These are phyloP conservation scores for Wallacemonas sp. DNA, from an alignment of 208 protist genomes.

Conservation along the genomic window DNA sequence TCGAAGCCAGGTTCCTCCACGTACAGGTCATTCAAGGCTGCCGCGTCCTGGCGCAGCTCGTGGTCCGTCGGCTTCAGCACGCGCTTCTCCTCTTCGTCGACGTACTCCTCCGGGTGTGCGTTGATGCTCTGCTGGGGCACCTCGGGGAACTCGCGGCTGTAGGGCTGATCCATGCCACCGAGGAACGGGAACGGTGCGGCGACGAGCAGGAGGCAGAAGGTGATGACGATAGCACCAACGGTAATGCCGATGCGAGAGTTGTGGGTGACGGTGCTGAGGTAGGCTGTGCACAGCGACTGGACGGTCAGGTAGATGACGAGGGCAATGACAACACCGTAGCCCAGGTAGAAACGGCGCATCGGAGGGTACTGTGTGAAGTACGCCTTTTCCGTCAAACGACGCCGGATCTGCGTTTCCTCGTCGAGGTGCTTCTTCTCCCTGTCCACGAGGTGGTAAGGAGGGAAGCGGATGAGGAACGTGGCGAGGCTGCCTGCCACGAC, in stretches of 20 bases:
- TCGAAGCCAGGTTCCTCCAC: background rate
- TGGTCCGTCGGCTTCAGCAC: constrained; percentile 13
- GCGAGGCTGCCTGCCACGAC: constrained; percentile 30
- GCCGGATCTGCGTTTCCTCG: constrained; percentile 29
- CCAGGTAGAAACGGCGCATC: constrained; percentile 44
- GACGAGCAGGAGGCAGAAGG: constrained; percentile 25
- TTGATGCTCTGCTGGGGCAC: background rate
- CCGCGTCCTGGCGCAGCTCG: constrained; percentile 19
- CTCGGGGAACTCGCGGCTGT: constrained; percentile 28
- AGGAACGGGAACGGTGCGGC: constrained; percentile 44
- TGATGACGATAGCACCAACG: constrained; percentile 36
- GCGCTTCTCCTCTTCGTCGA: constrained; percentile 16
- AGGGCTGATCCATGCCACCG: constrained; percentile 40
- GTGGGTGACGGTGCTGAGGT: constrained; percentile 31
- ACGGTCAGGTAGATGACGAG: constrained; percentile 50
- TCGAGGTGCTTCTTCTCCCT: constrained; percentile 29
- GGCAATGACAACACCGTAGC: constrained; percentile 35
- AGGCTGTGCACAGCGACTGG: constrained; percentile 50
- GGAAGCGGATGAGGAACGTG: constrained; percentile 42
- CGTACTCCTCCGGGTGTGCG: constrained; percentile 1
- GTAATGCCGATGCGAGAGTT: constrained; percentile 32
- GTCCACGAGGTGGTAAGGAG: constrained; percentile 43
- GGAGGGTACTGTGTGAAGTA: constrained; percentile 62
- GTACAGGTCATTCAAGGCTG: constrained; percentile 12
- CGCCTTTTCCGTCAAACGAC: constrained; percentile 45